Evolutionary conservation across 2,329 filamentous ascomycete genomes (phyloP).

Genomic region (Fusarium vanettenii): DNA sequence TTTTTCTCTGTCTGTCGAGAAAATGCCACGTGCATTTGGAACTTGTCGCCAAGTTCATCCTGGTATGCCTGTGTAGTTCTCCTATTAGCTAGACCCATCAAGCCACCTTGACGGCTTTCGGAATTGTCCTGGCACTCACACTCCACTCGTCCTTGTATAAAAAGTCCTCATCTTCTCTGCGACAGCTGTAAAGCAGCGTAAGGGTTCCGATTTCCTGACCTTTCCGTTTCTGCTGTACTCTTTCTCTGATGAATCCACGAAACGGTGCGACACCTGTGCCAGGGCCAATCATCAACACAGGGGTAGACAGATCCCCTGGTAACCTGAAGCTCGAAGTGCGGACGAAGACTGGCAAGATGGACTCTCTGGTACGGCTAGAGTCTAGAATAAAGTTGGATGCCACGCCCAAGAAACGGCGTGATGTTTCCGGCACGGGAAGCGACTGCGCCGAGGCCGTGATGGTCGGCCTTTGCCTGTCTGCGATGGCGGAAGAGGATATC

Average conservation of each 20-base stretch:
- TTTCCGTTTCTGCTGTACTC: background rate
- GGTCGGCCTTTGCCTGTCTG: too few relatives aligned
- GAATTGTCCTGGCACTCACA: background rate
- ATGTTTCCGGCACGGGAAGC: too few relatives aligned
- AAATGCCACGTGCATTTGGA: background rate
- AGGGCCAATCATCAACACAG: too few relatives aligned
- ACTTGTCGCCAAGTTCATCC: background rate
- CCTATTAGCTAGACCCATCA: background rate
- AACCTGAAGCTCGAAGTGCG: too few relatives aligned
- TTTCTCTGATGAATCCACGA: background rate
- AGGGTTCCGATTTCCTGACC: background rate
- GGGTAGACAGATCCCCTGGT: too few relatives aligned
- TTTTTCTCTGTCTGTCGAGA: background rate
- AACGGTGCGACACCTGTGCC: background rate
- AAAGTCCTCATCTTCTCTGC: background rate
- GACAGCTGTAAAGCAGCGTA: background rate
- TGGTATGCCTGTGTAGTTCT: background rate
- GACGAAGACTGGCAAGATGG: too few relatives aligned
- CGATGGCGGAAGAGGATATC: too few relatives aligned
- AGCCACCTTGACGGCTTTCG: background rate
- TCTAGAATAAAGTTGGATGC: too few relatives aligned
- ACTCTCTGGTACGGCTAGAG: too few relatives aligned
- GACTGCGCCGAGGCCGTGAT: too few relatives aligned
- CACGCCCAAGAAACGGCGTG: too few relatives aligned
- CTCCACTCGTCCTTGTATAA: background rate